Evolutionary conservation across 2,329 filamentous ascomycete species (phyloP).

Genomic region (Aspergillus pseudoviridinutans): DNA sequence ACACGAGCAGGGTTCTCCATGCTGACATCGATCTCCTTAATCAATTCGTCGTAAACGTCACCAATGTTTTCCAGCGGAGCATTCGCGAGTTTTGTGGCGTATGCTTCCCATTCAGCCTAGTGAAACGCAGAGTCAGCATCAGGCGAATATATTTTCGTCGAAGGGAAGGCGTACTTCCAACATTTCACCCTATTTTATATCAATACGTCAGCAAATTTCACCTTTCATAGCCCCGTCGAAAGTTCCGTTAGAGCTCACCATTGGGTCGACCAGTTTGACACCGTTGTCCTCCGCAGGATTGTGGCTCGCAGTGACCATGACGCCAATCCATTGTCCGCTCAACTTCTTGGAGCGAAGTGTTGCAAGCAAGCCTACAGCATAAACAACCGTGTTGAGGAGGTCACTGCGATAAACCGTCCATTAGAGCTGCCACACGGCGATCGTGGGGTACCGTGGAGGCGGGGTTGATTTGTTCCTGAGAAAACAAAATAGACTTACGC

Average conservation of each 20-base stretch:
- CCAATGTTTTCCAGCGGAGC: conserved; percentile 70
- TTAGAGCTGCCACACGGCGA: conserved; percentile 32
- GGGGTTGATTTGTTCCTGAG: conserved; percentile 23
- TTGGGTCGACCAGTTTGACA: conserved; percentile 92
- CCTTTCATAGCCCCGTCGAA: neutral
- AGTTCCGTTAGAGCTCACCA: conserved; percentile 48
- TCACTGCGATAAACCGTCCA: conserved; percentile 48
- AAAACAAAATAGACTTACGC: conserved; percentile 48
- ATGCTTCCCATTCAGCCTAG: conserved; percentile 77
- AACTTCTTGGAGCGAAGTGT: conserved; percentile 85
- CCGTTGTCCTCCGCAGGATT: conserved; percentile 88
- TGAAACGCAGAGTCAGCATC: conserved; percentile 18
- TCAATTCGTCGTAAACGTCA: conserved; percentile 71
- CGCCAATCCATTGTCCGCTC: conserved; percentile 84
- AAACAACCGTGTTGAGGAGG: conserved; percentile 86
- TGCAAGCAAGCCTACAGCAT: conserved; percentile 85
- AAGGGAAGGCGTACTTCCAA: conserved; percentile 61
- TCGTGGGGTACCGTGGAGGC: conserved; percentile 30
- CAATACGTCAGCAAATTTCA: conserved; percentile 8
- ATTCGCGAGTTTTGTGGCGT: conserved; percentile 88
- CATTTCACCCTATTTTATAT: conserved; percentile 71
- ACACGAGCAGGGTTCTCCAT: conserved; percentile 68
- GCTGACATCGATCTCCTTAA: conserved; percentile 72
- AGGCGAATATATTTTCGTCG: neutral
- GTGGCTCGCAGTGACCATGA: conserved; percentile 95